Evolutionary conservation across 108 stramenopile genomes (phyloP).

Genomic region (Thalassiosira profunda): DNA sequence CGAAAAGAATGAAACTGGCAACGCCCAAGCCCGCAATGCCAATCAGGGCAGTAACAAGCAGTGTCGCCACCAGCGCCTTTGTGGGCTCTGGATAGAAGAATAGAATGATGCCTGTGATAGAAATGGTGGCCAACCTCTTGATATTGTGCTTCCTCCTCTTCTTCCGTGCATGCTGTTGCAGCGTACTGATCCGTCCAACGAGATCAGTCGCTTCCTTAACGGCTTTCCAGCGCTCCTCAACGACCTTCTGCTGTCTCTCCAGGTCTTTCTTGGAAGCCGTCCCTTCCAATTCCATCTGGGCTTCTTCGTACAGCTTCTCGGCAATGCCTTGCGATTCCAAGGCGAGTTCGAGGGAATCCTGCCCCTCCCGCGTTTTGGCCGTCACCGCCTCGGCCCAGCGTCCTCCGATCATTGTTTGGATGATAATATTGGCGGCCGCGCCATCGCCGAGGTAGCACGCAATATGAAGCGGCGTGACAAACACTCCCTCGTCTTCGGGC

Average conservation of each 20-base stretch:
- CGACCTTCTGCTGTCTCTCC: neutral
- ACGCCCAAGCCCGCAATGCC: no score
- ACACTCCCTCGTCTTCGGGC: neutral
- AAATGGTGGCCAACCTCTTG: no score
- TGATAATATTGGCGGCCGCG: conserved; percentile 6
- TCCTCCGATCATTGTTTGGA: neutral
- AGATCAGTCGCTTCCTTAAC: neutral
- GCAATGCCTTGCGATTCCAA: conserved; percentile 5
- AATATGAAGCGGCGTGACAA: conserved; percentile 14
- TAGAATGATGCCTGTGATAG: no score
- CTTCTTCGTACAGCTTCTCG: neutral
- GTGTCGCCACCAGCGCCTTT: no score
- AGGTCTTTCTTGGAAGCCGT: neutral
- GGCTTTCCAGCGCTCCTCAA: neutral
- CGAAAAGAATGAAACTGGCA: no score
- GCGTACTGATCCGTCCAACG: neutral
- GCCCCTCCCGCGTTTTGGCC: neutral
- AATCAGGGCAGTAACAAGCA: no score
- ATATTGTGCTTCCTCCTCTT: conserved; percentile 5
- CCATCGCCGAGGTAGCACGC: conserved; percentile 18
- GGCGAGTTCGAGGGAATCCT: conserved; percentile 15
- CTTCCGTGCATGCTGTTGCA: neutral
- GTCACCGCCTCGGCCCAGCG: conserved; percentile 3
- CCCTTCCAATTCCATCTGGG: neutral
- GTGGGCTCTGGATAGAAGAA: no score